phyloP scores from a whole-genome alignment of 371 early-diverging fungal species.

The Nematocida parisii region DNA sequence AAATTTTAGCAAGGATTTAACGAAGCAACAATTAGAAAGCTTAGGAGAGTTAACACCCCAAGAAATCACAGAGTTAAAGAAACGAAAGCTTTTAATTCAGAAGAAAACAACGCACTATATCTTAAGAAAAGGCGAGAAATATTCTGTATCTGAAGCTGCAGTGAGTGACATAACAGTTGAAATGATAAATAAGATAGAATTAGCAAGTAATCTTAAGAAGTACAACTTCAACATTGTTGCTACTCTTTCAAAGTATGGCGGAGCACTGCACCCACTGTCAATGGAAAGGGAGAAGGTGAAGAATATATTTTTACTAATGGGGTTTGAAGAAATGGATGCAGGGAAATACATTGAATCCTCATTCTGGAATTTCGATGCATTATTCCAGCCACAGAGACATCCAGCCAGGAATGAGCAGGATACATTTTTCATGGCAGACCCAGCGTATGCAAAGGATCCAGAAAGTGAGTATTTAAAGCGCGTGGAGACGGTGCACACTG shows the following conservation, averaged over 20 bases:
- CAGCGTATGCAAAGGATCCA: slow-evolving; percentile 72
- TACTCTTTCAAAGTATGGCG: slow-evolving; percentile 75
- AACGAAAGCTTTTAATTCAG: slow-evolving; percentile 62
- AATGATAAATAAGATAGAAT: slow-evolving; percentile 76
- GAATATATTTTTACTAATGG: slow-evolving; percentile 95
- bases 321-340: slow-evolving; percentile 97
- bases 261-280: slow-evolving; percentile 94
- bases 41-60: not conserved
- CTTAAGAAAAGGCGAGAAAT: slow-evolving; percentile 81
- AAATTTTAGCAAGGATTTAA: not conserved
- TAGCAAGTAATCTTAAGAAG: slow-evolving; percentile 85
- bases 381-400: slow-evolving; percentile 99
- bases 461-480: slow-evolving; percentile 81
- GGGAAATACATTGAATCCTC: slow-evolving; percentile 93
- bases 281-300: slow-evolving; percentile 97
- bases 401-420: slow-evolving; percentile 97
- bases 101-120: slow-evolving; percentile 72
- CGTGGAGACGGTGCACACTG: slow-evolving; percentile 83
- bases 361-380: slow-evolving; percentile 99
- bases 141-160: slow-evolving; percentile 81
- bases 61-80: slow-evolving; percentile 59
- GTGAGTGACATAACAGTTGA: slow-evolving; percentile 81
- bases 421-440: slow-evolving; percentile 87
- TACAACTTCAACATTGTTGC: slow-evolving; percentile 93
- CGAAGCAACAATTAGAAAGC: not conserved